Evolutionary conservation across 441 rosid genomes (phyloP), one percentile per base, ranked within the genome.

Genomic region (Aleurites moluccanus): DNA sequence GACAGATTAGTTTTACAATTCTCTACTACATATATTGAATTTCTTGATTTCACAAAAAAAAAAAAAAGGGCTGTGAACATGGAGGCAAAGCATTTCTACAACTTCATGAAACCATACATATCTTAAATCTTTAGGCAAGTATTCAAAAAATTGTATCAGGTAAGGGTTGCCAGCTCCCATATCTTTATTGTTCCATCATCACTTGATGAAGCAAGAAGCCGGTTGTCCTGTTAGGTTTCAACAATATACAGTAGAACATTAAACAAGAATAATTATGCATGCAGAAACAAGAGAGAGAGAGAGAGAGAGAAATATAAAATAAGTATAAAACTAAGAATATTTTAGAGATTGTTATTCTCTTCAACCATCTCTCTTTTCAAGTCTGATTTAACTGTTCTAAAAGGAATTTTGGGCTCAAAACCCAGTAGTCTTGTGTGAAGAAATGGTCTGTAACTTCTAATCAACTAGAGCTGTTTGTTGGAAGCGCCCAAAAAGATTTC

Each of bases 141-240:
- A 45, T 10, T 38, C 11, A 35, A 62, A 62, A n/a, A 14, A 20
- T 49, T 47, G n/a, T 13, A 77, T 86, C 87, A 89, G 35, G 73
- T 44, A 65, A 69, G 73, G 70, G 84, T 72, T 80, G 75, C 83
- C 77, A 91, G 83, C 87, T 86, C 88, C 99, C 99, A 95, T 64
- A 95, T 83, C 88, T 88, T 91, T 81, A 93, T 84, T 0, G 77
- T 85, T 70, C 91, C 94, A 77, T 95, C 98, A 77, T 95, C 99
- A 60, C 99, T 88, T 2, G 90, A 87, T 30, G 98, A 95, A 20
- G 98, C 97, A 74, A 95, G 89, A 27, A 89, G 78, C 47, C 85
- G 81, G 52, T 71, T 81, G 62, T 80, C 91, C 97, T 91, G 91
- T 55, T 52, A 84, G 77, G 44, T 75, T 70, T 75, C 76, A 76